phyloP scores from a whole-genome alignment of 163 green algal species.

The Scenedesmus sp. region DNA sequence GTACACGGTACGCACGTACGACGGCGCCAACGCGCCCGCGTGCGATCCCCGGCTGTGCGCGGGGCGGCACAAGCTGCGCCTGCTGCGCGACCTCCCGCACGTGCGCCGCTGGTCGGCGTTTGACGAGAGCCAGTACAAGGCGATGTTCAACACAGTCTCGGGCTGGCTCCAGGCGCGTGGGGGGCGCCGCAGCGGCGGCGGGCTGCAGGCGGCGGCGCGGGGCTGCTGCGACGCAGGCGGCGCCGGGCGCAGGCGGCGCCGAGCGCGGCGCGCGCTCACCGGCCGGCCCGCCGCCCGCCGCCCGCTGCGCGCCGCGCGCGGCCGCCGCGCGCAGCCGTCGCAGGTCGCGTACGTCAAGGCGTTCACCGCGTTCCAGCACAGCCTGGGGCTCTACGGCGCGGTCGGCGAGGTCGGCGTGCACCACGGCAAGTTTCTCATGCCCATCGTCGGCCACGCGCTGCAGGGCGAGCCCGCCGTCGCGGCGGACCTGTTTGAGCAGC shows the following conservation, averaged over 20 bases:
- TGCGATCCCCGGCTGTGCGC: constrained; percentile 17
- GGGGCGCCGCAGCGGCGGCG: too few species aligned
- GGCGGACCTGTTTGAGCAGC: constrained; percentile 46
- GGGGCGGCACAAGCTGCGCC: constrained; percentile 4
- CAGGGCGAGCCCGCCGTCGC: constrained; percentile 24
- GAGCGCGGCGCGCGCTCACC: too few species aligned
- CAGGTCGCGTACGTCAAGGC: constrained; percentile 27
- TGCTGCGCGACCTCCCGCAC: background rate
- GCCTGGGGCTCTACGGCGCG: constrained; percentile 30
- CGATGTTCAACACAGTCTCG: constrained; percentile 3
- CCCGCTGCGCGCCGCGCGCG: too few species aligned
- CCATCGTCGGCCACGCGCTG: constrained; percentile 29
- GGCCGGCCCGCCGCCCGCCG: too few species aligned
- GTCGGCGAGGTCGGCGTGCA: constrained; percentile 49
- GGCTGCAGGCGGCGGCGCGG: too few species aligned
- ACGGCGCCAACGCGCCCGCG: background rate
- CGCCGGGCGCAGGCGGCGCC: too few species aligned
- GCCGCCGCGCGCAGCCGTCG: too few species aligned
- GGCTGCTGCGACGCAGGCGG: too few species aligned
- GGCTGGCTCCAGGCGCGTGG: constrained; percentile 30
- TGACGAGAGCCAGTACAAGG: constrained; percentile 13
- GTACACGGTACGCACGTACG: constrained; percentile 16
- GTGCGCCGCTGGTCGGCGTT: constrained; percentile 8
- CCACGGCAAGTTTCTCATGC: constrained; percentile 39
- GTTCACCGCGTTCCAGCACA: constrained; percentile 30